Percentiles rank a stretch among this genome's conserved stretches.
Conservation (phyloP, 805 yeast genomes). For the Metschnikowia henanensis region DNA sequence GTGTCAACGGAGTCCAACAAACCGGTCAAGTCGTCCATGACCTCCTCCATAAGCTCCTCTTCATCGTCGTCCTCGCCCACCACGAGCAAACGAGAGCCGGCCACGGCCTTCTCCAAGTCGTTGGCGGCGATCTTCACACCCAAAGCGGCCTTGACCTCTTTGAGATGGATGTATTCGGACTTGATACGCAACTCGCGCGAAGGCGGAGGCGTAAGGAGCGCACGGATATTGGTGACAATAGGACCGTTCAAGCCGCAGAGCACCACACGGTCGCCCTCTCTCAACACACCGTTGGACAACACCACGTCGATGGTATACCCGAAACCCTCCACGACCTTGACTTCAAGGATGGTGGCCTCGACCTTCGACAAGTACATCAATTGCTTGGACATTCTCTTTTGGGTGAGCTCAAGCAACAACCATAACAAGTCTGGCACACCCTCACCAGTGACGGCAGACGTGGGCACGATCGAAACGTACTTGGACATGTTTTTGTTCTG, state of each 20-base stretch:
- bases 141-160: constrained; percentile 97
- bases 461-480: constrained; percentile 95
- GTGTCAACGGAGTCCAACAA: constrained; percentile 92
- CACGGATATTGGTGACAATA: constrained; percentile 93
- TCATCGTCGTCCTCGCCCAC: constrained; percentile 98
- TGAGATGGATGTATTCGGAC: constrained; percentile 95
- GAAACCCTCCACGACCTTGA: constrained; percentile 96
- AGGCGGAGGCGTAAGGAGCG: constrained; percentile 96
- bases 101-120: constrained; percentile 97
- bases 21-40: constrained; percentile 97
- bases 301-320: constrained; percentile 99
- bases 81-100: constrained; percentile 94
- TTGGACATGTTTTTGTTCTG: constrained; percentile 92
- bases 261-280: constrained; percentile 94
- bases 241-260: constrained; percentile 99
- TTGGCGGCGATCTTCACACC: constrained; percentile 99
- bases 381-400: constrained; percentile 98
- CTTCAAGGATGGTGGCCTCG: constrained; percentile 96
- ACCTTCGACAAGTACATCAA: constrained; percentile 92
- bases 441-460: constrained; percentile 99
- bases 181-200: constrained; percentile 93
- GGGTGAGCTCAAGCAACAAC: constrained; percentile 92
- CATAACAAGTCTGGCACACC: constrained; percentile 99
- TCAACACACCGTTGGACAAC: constrained; percentile 91
- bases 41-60: constrained; percentile 96